phyloP scores from a whole-genome alignment of 148 eudicot genomes.

The Vaccinium macrocarpon region DNA sequence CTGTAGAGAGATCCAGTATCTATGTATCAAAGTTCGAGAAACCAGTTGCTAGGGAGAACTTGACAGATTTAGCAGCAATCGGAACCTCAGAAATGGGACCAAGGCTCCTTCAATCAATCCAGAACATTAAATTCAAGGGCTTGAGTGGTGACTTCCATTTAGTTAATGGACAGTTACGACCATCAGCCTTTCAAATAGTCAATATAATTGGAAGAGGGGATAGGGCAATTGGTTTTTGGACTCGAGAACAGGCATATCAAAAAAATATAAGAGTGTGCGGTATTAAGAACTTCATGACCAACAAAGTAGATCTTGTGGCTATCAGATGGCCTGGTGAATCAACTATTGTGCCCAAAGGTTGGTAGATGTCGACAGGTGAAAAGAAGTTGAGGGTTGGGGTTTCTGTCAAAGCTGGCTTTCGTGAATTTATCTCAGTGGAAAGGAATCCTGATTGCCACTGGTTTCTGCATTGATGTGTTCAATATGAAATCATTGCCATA shows the following conservation, averaged over 20 bases:
- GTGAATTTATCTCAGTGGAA: slow-evolving; percentile 38
- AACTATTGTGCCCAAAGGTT: slow-evolving; percentile 42
- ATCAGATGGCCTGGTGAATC: slow-evolving; percentile 68
- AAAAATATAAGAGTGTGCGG: neutral
- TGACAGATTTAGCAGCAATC: slow-evolving; percentile 36
- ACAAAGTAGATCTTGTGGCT: slow-evolving; percentile 29
- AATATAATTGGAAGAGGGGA: slow-evolving; percentile 42
- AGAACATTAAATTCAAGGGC: slow-evolving; percentile 38
- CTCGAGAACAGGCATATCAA: slow-evolving; percentile 35
- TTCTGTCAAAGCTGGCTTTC: slow-evolving; percentile 28
- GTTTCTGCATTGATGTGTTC: slow-evolving; percentile 57
- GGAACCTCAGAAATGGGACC: no score
- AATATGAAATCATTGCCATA: slow-evolving; percentile 33
- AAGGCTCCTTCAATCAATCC: slow-evolving; percentile 29
- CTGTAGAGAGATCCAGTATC: slow-evolving; percentile 32
- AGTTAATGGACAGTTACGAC: slow-evolving; percentile 39
- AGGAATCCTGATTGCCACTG: slow-evolving; percentile 25
- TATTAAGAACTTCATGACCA: slow-evolving; percentile 14
- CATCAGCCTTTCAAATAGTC: slow-evolving; percentile 36
- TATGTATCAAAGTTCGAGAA: slow-evolving; percentile 22
- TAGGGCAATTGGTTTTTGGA: slow-evolving; percentile 56
- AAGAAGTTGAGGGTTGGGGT: slow-evolving; percentile 42
- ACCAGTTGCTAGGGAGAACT: neutral
- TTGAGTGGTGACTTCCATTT: slow-evolving; percentile 53
- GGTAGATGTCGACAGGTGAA: slow-evolving; percentile 44